Conservation (phyloP, 768 basidiomycete genomes). For the Crucibulum laeve region DNA sequence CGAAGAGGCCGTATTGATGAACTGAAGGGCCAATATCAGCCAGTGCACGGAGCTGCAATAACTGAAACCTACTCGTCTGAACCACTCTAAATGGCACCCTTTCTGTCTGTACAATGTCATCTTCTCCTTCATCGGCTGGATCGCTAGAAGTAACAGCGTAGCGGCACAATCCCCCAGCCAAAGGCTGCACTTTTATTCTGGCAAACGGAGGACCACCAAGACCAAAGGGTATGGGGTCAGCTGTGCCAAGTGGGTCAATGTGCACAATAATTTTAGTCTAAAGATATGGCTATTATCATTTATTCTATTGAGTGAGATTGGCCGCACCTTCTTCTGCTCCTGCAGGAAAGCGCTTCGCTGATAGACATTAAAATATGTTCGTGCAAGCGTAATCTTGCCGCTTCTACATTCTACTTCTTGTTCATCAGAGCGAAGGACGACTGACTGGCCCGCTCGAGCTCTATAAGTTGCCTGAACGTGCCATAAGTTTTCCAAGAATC, state of each 20-base stretch:
- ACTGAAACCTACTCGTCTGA: conserved; percentile 65
- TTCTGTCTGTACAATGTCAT: conserved; percentile 78
- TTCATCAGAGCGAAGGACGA: conserved; percentile 67
- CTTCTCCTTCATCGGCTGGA: conserved; percentile 67
- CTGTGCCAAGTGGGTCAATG: conserved; percentile 71
- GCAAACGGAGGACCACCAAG: conserved; percentile 68
- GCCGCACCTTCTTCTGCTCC: conserved; percentile 71
- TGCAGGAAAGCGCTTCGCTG: conserved; percentile 75
- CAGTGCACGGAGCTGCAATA: background rate
- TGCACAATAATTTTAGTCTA: conserved; percentile 89
- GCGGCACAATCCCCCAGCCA: conserved; percentile 79
- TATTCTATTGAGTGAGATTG: conserved; percentile 1
- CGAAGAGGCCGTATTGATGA: conserved; percentile 86
- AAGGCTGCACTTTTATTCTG: conserved; percentile 77
- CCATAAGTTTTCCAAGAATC: conserved; percentile 91
- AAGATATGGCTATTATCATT: conserved; percentile 4
- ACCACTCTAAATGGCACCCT: conserved; percentile 73
- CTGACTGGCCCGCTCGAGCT: conserved; percentile 67
- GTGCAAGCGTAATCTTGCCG: conserved; percentile 60
- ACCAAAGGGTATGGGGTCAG: conserved; percentile 77
- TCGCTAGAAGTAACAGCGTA: conserved; percentile 75
- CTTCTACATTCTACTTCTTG: conserved; percentile 68
- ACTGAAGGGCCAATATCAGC: conserved; percentile 37
- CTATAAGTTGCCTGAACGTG: conserved; percentile 79
- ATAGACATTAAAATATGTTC: conserved; percentile 89